A percentile compares a stretch with the other conserved stretches of the same genome.
Conservation (phyloP, 2,329 filamentous ascomycete species). For the Cadophora malorum region DNA sequence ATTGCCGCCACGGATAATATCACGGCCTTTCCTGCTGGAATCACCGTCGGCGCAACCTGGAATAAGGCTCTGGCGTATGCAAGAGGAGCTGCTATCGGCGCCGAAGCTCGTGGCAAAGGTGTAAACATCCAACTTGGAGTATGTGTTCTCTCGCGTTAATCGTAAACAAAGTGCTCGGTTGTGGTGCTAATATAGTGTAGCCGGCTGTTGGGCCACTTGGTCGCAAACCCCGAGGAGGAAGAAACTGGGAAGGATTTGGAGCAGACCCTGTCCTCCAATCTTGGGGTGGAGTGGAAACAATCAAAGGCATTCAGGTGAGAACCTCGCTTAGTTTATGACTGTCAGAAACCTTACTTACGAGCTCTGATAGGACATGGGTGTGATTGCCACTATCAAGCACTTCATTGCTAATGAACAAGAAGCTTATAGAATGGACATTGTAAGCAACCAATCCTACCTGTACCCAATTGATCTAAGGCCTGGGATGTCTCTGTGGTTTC, state of each 20-base stretch:
- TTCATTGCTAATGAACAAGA: constrained; percentile 57
- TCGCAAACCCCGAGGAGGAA: constrained; percentile 73
- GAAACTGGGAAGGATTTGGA: constrained; percentile 80
- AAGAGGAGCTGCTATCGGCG: constrained; percentile 70
- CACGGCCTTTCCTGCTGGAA: constrained; percentile 80
- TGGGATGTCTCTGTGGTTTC: too few species aligned
- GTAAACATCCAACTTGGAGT: constrained; percentile 71
- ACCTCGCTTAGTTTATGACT: too few species aligned
- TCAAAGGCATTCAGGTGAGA: constrained; percentile 58
- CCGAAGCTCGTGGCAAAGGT: constrained; percentile 77
- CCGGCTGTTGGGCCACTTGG: constrained; percentile 71
- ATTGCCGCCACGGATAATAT: constrained; percentile 76
- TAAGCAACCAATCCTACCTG: neutral
- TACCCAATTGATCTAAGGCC: neutral
- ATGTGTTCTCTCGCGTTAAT: neutral
- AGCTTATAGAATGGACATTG: constrained; percentile 41
- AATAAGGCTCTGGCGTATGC: constrained; percentile 75
- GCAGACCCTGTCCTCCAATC: constrained; percentile 70
- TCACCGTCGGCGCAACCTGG: constrained; percentile 77
- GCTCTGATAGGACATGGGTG: constrained; percentile 2
- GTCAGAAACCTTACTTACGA: neutral
- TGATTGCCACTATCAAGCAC: constrained; percentile 63
- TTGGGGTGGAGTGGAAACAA: constrained; percentile 56
- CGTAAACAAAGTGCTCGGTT: neutral
- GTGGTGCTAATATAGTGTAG: neutral